These are phyloP conservation scores for Boletus vermiculosoides DNA, from an alignment of 768 basidiomycete species.

Conservation along the genomic window DNA sequence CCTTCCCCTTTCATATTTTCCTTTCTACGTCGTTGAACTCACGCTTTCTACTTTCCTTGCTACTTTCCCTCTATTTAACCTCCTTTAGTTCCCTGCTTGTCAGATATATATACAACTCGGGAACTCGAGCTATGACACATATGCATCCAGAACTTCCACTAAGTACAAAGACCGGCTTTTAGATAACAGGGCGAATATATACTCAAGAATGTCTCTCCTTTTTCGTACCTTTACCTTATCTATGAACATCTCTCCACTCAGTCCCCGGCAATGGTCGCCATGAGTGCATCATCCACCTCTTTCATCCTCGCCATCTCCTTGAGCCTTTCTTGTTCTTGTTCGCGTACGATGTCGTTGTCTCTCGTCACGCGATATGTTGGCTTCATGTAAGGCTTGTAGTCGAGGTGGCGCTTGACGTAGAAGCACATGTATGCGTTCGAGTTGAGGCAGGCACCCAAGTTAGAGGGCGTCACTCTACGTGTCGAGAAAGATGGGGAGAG, in stretches of 20 bases:
- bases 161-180: neutral
- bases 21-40: conserved; percentile 5
- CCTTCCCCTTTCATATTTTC: neutral
- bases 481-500: neutral
- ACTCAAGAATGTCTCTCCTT: neutral
- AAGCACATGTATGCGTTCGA: conserved; percentile 94
- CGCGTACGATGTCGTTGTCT: conserved; percentile 63
- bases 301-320: conserved; percentile 51
- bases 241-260: conserved; percentile 5
- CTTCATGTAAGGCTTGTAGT: conserved; percentile 71
- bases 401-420: conserved; percentile 86
- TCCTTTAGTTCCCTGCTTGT: neutral
- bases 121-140: conserved; percentile 4
- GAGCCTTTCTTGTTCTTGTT: conserved; percentile 54
- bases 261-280: conserved; percentile 42
- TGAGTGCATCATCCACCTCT: conserved; percentile 65
- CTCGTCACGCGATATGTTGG: conserved; percentile 67
- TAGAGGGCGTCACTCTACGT: conserved; percentile 67
- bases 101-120: conserved; percentile 5
- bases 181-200: conserved; percentile 16
- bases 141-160: conserved; percentile 2
- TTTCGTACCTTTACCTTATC: neutral
- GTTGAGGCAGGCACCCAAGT: conserved; percentile 60
- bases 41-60: conserved; percentile 5
- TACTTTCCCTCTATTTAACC: neutral